Base-by-base conservation (phyloP, 768 basidiomycete species). In the Lactarius psammicola region DNA sequence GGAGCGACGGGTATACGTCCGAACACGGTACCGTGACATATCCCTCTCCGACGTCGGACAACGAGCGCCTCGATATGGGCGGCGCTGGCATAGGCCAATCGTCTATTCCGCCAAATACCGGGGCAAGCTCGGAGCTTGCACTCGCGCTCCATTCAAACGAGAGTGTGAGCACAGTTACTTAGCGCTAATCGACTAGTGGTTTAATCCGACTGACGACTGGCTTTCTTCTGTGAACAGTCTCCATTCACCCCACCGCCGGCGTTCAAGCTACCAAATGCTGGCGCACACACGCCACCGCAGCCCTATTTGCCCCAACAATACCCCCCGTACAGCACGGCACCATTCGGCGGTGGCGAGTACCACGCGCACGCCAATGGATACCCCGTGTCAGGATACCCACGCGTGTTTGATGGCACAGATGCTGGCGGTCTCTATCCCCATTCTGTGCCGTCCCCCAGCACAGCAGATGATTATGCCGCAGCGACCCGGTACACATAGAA, bases 21-120 rank as follows among this genome's bases (percentile, higher is more conserved):
- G 64, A 70, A 31, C 63, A 61, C 55, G 63, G 61, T 2, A 69
- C 68, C 2, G 64, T 69, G 8, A 65, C 69, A 2, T 69, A 69
- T 30, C 64, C 69, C 3, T 69, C 69, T 18, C 68, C 67, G n/a
- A 33, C 63, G 20, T 69, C 67, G 3, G 68, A 63, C 51, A n/a
- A 62, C 55, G 68, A 62, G 17, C 69, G 62, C 49, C 58, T 61
- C 30, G 59, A 59, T 44, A 53, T 63, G 60, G 53, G 46, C 26
- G 40, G 23, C 17, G 57, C 53, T 13, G 36, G 30, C 9, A 36
- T 62, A 10, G 55, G 36, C 31, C 65, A 53, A 28, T 66, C 65
- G 11, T 55, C 65, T 23, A 42, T 62, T 20, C 36, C 56, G 17
- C 65, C 60, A 36, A 36, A 33, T 11, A 28, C 38, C 11, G 44